Base-by-base conservation (phyloP, 129 eudicot species). In the Erigeron canadensis region DNA sequence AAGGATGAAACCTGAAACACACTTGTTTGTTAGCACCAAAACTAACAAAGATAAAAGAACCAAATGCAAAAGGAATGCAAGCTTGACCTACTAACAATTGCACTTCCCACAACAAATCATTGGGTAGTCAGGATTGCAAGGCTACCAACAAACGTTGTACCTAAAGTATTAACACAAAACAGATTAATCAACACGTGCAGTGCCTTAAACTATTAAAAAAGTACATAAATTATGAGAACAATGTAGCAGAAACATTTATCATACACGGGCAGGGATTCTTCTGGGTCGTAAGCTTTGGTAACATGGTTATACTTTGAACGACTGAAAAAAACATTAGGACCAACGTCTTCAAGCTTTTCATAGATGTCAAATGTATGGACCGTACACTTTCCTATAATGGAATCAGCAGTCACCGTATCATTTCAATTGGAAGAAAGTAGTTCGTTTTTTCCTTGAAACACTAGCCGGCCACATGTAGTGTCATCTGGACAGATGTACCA, bases 401-500 rank as follows among this genome's bases (percentile, higher is more conserved):
- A 21, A 38, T 63, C 12, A 12, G 8, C 9, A 50, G 11, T 39
- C 68, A 63, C 68, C 22, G 39, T 23, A 63, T n/a, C 12, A 40
- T 1, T 38, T 22, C 17, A 13, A 38, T 39, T 23, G 17, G 6
- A 13, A 63, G 10, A 63, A 63, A 63, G 68, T 63, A 63, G 39
- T 50, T 63, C 68, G 50, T 63, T 63, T 15, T 63, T 63, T 63
- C 23, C 68, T 39, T 63, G 48, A 39, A 63, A 63, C 13, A 13
- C 12, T 63, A 39, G 68, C 68, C 47, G 39, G 23, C 50, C 50
- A 40, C 13, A 41, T 39, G 5, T 7, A 38, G 68, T 63, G 3
- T 39, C 48, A 21, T 63, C 48, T 39, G 68, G 68, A 22, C n/a
- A 12, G 16, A 1, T 12, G 68, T 63, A 63, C 68, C 68, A 63